Percentiles rank a stretch among this genome's conserved stretches.
phyloP scores from a whole-genome alignment of 2,329 filamentous ascomycete species.

The Pseudocercospora cruenta region DNA sequence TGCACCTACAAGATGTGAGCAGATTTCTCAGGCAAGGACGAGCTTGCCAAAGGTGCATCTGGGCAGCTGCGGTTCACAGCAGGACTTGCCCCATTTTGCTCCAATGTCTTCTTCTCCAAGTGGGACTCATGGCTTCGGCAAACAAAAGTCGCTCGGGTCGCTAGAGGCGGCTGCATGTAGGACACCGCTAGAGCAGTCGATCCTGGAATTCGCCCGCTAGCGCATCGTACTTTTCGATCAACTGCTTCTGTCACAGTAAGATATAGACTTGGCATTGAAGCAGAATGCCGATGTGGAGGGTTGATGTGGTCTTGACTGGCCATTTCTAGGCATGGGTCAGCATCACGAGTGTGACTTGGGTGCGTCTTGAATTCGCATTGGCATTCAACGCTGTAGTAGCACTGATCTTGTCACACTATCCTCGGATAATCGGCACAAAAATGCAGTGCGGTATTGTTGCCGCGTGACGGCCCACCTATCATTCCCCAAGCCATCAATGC shows the following conservation, averaged over 20 bases:
- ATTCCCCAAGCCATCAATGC: neutral
- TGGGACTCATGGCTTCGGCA: constrained; percentile 1
- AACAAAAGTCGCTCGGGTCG: neutral
- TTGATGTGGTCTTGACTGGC: neutral
- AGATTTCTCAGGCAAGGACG: constrained; percentile 1
- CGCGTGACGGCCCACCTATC: neutral
- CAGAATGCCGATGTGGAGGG: neutral
- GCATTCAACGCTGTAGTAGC: neutral
- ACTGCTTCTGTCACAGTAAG: neutral
- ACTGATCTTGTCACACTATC: neutral
- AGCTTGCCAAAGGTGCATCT: neutral
- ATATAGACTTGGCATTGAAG: constrained; percentile 2
- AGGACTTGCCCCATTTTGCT: neutral
- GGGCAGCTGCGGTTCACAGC: constrained; percentile 5
- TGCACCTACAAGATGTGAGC: neutral
- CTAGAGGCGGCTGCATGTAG: neutral
- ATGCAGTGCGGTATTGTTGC: neutral
- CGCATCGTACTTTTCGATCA: constrained; percentile 2
- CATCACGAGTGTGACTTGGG: neutral
- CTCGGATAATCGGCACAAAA: neutral
- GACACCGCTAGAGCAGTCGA: neutral
- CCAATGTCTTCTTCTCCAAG: constrained; percentile 2
- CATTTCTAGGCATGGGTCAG: neutral
- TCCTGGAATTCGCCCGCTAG: neutral
- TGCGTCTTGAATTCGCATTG: constrained; percentile 1